A percentile compares a stretch with the other conserved stretches of the same genome.
Conservation (phyloP, 192 early-diverging fungal genomes). For the Backusella luteola region DNA sequence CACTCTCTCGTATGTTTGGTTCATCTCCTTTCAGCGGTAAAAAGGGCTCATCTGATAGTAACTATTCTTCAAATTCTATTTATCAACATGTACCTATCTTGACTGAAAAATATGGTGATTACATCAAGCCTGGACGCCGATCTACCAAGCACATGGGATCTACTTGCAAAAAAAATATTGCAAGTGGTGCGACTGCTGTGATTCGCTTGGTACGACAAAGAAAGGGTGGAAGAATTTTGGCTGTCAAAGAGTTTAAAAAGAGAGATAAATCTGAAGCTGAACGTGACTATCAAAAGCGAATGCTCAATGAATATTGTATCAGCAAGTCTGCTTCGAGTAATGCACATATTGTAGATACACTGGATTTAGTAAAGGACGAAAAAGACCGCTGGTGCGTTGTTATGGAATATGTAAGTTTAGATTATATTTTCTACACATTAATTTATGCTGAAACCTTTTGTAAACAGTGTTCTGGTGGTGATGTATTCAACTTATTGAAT, state of each 20-base stretch:
- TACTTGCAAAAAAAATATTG: conserved; percentile 53
- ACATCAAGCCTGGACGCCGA: conserved; percentile 16
- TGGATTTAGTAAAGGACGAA: conserved; percentile 95
- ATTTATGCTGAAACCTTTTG: background rate
- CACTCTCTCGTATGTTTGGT: background rate
- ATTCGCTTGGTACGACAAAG: conserved; percentile 80
- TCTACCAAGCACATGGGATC: conserved; percentile 12
- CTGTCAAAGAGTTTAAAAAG: conserved; percentile 93
- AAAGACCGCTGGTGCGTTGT: conserved; percentile 81
- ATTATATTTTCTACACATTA: background rate
- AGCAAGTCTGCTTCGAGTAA: conserved; percentile 87
- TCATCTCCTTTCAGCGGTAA: background rate
- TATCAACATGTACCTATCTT: conserved; percentile 5
- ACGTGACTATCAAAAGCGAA: conserved; percentile 94
- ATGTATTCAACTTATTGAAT: conserved; percentile 85
- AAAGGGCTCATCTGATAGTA: background rate
- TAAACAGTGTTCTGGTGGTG: conserved; percentile 86
- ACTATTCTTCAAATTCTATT: background rate
- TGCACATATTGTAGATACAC: conserved; percentile 87
- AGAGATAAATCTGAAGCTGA: conserved; percentile 82
- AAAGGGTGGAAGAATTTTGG: conserved; percentile 72
- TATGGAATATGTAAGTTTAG: conserved; percentile 58
- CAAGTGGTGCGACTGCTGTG: conserved; percentile 89
- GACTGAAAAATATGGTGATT: conserved; percentile 22
- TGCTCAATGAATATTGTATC: conserved; percentile 96